Conservation (phyloP, 768 basidiomycete species). For the Lactifluus echinatus region DNA sequence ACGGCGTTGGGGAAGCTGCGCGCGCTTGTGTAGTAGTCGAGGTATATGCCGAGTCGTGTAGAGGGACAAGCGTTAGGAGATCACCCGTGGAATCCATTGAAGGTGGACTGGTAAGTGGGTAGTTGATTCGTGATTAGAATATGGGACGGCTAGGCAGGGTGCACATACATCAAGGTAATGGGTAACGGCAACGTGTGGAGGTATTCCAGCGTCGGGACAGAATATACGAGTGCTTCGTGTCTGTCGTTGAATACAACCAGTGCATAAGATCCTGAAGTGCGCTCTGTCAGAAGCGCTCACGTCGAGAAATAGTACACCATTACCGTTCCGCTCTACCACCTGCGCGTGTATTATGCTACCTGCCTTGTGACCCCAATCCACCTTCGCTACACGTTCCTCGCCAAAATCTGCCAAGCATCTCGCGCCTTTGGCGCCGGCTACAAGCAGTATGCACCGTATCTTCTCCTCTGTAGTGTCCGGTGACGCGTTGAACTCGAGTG, state of each 20-base stretch:
- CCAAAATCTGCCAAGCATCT: constrained; percentile 48
- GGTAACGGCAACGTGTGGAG: constrained; percentile 33
- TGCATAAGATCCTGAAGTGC: constrained; percentile 39
- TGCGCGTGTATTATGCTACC: constrained; percentile 44
- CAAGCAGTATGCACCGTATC: constrained; percentile 38
- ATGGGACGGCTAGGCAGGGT: not conserved
- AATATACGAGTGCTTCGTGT: constrained; percentile 45
- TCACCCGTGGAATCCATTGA: constrained; percentile 19
- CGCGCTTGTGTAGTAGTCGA: not conserved
- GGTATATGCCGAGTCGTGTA: not conserved
- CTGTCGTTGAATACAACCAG: constrained; percentile 49
- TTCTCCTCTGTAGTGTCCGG: constrained; percentile 22
- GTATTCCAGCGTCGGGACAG: constrained; percentile 53
- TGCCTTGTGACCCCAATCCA: constrained; percentile 50
- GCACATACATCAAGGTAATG: constrained; percentile 10
- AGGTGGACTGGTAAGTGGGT: constrained; percentile 28
- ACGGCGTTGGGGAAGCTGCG: constrained; percentile 23
- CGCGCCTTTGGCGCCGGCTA: constrained; percentile 50
- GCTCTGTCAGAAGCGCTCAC: not conserved
- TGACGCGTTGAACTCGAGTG: constrained; percentile 19
- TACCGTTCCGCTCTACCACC: constrained; percentile 56
- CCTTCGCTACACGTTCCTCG: constrained; percentile 58
- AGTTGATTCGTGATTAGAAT: not conserved
- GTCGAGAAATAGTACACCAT: not conserved
- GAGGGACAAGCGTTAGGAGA: constrained; percentile 16